phyloP scores from a whole-genome alignment of 495 filamentous ascomycete species.

The Tirmania nivea region DNA sequence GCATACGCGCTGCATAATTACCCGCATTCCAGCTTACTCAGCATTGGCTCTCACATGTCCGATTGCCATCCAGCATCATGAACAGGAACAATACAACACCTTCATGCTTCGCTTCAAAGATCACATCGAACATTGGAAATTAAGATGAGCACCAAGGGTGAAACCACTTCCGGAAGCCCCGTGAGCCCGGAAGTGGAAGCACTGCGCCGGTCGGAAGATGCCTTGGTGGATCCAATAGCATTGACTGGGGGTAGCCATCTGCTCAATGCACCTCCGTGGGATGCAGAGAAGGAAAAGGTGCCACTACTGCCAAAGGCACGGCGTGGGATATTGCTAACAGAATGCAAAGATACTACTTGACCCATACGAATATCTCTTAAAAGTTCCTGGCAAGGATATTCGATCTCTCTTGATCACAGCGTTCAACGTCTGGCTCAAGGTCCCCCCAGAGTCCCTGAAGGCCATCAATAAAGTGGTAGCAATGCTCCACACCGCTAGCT shows the following conservation, averaged over 20 bases:
- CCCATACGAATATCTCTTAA: constrained; percentile 71
- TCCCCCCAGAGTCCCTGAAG: constrained; percentile 51
- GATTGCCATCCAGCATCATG: no score
- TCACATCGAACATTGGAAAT: no score
- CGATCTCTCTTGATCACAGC: constrained; percentile 65
- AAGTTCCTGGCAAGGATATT: constrained; percentile 81
- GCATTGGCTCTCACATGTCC: no score
- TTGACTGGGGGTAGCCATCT: background rate
- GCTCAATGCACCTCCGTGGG: background rate
- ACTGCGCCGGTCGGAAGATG: no score
- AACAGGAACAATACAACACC: no score
- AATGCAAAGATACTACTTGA: constrained; percentile 41
- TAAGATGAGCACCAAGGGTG: no score
- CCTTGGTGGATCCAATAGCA: no score
- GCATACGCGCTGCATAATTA: no score
- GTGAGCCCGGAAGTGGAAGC: no score
- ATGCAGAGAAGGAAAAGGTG: background rate
- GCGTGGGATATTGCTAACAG: background rate
- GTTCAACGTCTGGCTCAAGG: constrained; percentile 76
- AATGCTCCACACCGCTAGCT: constrained; percentile 84
- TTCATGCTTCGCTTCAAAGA: no score
- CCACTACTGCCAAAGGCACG: background rate
- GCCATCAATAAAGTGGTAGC: constrained; percentile 73
- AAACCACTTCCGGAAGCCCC: no score
- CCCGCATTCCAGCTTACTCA: no score